A percentile compares a stretch with the other conserved stretches of the same genome.
phyloP scores from a whole-genome alignment of 331 rosid genomes.

The Cydonia oblonga region DNA sequence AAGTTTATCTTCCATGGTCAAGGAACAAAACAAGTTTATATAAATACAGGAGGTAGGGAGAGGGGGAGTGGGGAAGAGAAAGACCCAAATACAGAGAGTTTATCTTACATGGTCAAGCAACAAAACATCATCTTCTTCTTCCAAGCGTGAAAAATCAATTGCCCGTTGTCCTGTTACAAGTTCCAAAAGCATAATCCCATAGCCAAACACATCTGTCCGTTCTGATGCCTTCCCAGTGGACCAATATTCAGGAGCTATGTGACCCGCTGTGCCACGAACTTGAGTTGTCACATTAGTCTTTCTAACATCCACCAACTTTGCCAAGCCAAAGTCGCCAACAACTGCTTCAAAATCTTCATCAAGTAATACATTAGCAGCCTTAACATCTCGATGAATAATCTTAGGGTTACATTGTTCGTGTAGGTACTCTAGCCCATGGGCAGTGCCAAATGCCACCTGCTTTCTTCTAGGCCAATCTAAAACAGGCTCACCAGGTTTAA shows the following conservation, averaged over 20 bases:
- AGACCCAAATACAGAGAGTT: not conserved
- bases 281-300: slow-evolving; percentile 87
- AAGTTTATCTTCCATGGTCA: not conserved
- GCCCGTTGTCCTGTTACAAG: slow-evolving; percentile 91
- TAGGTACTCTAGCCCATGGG: slow-evolving; percentile 89
- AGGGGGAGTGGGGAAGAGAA: not conserved
- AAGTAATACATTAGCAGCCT: slow-evolving; percentile 88
- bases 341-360: slow-evolving; percentile 94
- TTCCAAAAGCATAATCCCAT: slow-evolving; percentile 86
- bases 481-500: slow-evolving; percentile 63
- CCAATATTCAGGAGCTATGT: slow-evolving; percentile 92
- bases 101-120: slow-evolving; percentile 80
- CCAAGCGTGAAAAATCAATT: slow-evolving; percentile 83
- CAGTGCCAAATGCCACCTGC: slow-evolving; percentile 78
- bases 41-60: not conserved
- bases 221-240: slow-evolving; percentile 91
- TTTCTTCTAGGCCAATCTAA: slow-evolving; percentile 79
- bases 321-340: slow-evolving; percentile 90
- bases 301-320: slow-evolving; percentile 88
- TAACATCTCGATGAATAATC: slow-evolving; percentile 93
- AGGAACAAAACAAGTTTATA: not conserved
- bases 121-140: slow-evolving; percentile 85
- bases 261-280: slow-evolving; percentile 96
- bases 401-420: slow-evolving; percentile 97
- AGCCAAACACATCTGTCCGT: slow-evolving; percentile 92